Percentiles rank a stretch among this genome's conserved stretches.
phyloP scores from a whole-genome alignment of 345 rosid species.

The Arabidopsis thaliana region TAIR10.1 NC_003075.7:7103001-7103500 shows the following conservation, averaged over 20 bases:
- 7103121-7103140: neutral
- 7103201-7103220: too few relatives aligned
- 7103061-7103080: neutral
- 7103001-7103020: neutral
- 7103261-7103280: neutral
- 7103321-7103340: neutral
- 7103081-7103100: neutral
- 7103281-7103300: neutral
- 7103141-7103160: neutral
- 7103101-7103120: neutral
- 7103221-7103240: too few relatives aligned
- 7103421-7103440: neutral
- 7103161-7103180: neutral
- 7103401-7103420: neutral
- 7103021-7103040: neutral
- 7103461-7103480: neutral
- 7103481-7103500: neutral
- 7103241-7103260: neutral
- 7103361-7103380: constrained; percentile 1
- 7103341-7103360: constrained; percentile 19
- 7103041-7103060: neutral
- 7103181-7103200: neutral
- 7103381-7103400: neutral
- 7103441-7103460: constrained; percentile 6
- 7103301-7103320: neutral